Conservation (phyloP, 208 protist species). For the Leishmania braziliensis region DNA sequence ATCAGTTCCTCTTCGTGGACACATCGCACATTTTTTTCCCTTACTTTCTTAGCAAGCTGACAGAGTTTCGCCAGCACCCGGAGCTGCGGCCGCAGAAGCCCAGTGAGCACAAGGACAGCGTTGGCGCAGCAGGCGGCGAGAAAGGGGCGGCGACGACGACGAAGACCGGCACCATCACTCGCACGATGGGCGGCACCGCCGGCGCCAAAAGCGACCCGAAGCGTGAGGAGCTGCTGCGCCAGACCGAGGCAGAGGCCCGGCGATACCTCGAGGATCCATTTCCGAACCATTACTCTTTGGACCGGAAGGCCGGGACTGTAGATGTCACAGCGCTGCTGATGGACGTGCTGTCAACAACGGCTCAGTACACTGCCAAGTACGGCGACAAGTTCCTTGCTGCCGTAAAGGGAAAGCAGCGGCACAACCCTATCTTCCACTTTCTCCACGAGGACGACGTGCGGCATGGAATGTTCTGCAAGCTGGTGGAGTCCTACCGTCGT, state of each 20-base stretch:
- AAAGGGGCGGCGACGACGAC: constrained; percentile 23
- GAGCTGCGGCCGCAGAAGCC: constrained; percentile 60
- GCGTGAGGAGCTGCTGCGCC: constrained; percentile 69
- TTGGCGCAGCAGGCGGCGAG: constrained; percentile 21
- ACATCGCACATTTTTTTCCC: constrained; percentile 90
- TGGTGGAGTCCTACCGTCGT: constrained; percentile 77
- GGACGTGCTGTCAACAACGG: constrained; percentile 73
- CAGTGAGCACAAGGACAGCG: constrained; percentile 15
- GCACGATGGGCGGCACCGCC: constrained; percentile 65
- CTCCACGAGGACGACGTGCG: constrained; percentile 77
- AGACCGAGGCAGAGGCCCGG: constrained; percentile 74
- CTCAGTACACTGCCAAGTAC: constrained; percentile 90
- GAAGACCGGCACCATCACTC: constrained; percentile 52
- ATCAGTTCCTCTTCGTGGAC: constrained; percentile 81
- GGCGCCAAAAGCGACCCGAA: constrained; percentile 44
- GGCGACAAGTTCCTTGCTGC: constrained; percentile 72
- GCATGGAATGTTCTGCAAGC: constrained; percentile 66
- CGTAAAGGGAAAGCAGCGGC: constrained; percentile 57
- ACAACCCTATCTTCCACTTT: constrained; percentile 78
- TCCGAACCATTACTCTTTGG: constrained; percentile 69
- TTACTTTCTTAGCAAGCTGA: constrained; percentile 87
- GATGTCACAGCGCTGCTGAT: constrained; percentile 71
- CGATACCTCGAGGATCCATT: constrained; percentile 81
- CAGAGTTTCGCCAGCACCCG: constrained; percentile 78
- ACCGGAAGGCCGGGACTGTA: constrained; percentile 65